Evolutionary conservation across 768 basidiomycete genomes (phyloP), one percentile per base, ranked within the genome.

Genomic region (Erythrobasidium yunnanense): DNA sequence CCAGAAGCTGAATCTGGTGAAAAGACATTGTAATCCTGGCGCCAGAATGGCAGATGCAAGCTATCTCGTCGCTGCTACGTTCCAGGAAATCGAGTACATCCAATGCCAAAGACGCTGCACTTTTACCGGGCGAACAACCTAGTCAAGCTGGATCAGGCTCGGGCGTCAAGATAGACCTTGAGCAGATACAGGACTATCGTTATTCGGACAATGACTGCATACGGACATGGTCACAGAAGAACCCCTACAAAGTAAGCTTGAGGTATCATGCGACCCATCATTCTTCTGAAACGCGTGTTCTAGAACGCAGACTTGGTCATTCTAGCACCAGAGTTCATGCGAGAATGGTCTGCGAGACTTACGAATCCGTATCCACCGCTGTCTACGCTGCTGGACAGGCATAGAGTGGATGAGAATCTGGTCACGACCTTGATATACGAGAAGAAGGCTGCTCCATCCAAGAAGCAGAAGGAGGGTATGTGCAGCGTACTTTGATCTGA

Each of bases 221-320:
- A 38, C 46, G 47, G 34, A 51, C 25, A 3, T 63, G 60, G 60
- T 27, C 60, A 8, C 47, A 63, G 22, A 63, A 63, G 47, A 63
- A 51, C 33, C 60, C 60, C 4, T 63, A 63, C 47, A 63, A 63
- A 30, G 60, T 62, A n/a, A n/a, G n/a, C n/a, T n/a, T n/a, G n/a
- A n/a, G n/a, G n/a, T n/a, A n/a, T n/a, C n/a, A n/a, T n/a, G n/a
- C n/a, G n/a, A n/a, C n/a, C n/a, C n/a, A n/a, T n/a, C n/a, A n/a
- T n/a, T n/a, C n/a, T n/a, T n/a, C n/a, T n/a, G n/a, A n/a, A n/a
- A n/a, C n/a, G n/a, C n/a, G n/a, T n/a, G n/a, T n/a, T n/a, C 33
- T 49, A 63, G 60, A 4, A 35, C 30, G 60, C 60, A 29, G 60
- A 63, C 15, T 32, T 63, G 3, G 52, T 63, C 8, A 63, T 63